Conservation (phyloP, 179 eudicot species). For the Corrigiola litoralis region DNA sequence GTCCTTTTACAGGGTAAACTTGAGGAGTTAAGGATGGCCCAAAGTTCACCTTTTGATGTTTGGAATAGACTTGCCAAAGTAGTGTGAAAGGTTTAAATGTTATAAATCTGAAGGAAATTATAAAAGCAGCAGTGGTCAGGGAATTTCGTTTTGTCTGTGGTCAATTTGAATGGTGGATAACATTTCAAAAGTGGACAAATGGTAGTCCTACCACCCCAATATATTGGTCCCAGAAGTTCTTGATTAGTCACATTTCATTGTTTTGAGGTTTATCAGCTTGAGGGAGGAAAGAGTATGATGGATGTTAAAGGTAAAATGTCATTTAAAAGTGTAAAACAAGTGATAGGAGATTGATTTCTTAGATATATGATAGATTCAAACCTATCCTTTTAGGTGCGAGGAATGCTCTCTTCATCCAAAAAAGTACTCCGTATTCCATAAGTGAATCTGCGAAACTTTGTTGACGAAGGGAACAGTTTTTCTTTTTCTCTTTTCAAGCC, state of each 20-base stretch:
- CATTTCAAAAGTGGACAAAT: slow-evolving; percentile 18
- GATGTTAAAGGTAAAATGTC: slow-evolving; percentile 8
- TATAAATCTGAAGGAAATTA: slow-evolving; percentile 3
- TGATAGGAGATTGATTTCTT: no score
- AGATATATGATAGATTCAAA: no score
- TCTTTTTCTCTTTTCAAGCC: no score
- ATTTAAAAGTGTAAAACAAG: not conserved
- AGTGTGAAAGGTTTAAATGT: not conserved
- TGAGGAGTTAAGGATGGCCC: slow-evolving; percentile 17
- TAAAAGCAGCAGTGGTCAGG: slow-evolving; percentile 18
- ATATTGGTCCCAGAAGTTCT: slow-evolving; percentile 18
- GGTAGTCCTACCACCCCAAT: slow-evolving; percentile 18
- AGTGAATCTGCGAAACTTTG: no score
- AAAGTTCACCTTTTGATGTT: slow-evolving; percentile 13
- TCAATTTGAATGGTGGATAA: slow-evolving; percentile 25
- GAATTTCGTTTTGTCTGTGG: slow-evolving; percentile 5
- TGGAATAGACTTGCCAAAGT: slow-evolving; percentile 3
- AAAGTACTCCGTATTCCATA: no score
- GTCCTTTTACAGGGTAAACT: not conserved
- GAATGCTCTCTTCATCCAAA: no score
- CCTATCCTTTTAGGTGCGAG: no score
- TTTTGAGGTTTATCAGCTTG: slow-evolving; percentile 7
- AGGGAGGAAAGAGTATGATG: slow-evolving; percentile 1
- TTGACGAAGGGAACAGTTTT: no score
- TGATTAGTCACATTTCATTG: slow-evolving; percentile 13